Base-by-base conservation (phyloP, 495 filamentous ascomycete genomes). In the Penicillium antarcticum region DNA sequence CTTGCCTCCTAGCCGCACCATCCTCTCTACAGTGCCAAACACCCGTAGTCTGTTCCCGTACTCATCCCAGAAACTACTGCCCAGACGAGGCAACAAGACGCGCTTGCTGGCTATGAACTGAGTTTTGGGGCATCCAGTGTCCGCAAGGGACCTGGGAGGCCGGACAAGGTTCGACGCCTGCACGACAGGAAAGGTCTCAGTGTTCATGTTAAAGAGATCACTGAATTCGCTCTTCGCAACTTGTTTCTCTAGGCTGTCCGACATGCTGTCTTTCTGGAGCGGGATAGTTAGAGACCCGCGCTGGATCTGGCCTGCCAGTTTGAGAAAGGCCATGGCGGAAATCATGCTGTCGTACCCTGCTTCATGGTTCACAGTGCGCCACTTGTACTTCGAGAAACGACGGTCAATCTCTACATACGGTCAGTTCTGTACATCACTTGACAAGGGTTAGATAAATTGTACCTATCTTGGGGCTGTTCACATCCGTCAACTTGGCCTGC, bases 301-400 rank as follows among this genome's bases (percentile, higher is more conserved):
- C 26, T 69, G 57, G n/a, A 87, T 69, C 47, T 79, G 75, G 2
- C 76, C 66, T 1, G 83, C 75, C 13, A 87, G 68, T 39, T 80
- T 84, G 50, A 88, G 68, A 55, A 86, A 83, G 12, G 87, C 72
- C 32, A 80, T 73, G 0, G 87, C 86, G 0, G 87, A 85, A 56
- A 88, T 76, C 53, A 78, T 79, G 64, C 87, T 89, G 59, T 91
- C 87, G 53, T 77, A 90, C 12, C 87, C 88, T 14, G 87, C 88
- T 62, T 89, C 80, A 44, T 91, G 88, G 29, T 70, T 69, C 18
- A 66, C 60, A 13, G 66, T 61, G 10, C 54, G 58, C 16, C 52
- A 58, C 14, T 66, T 36, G 53, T 86, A 83, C 58, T 83, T 83
- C 0, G 52, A 48, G 56, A 81, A 73, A 14, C 71, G 44, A 9